Evolutionary conservation across 371 early-diverging fungal species (phyloP).

Genomic region (Mucor indicus): DNA sequence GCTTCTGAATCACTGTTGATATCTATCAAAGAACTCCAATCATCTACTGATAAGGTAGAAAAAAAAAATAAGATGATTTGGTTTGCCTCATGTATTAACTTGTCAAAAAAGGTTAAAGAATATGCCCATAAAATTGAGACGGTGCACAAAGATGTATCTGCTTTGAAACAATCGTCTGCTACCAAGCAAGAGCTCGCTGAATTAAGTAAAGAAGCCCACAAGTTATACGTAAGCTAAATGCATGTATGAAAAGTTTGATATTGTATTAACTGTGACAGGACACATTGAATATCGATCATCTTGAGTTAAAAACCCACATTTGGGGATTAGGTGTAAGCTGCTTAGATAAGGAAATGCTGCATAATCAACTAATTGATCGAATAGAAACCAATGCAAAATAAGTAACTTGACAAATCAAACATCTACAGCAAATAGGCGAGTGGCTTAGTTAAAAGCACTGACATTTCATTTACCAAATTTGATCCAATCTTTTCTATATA

Average conservation of each 20-base stretch:
- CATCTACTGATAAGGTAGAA: constrained; percentile 67
- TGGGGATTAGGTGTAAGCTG: constrained; percentile 75
- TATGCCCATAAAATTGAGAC: constrained; percentile 77
- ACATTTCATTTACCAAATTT: no score
- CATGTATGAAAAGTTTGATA: neutral
- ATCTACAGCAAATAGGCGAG: no score
- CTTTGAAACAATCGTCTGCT: constrained; percentile 57
- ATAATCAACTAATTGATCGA: neutral
- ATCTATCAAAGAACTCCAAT: constrained; percentile 75
- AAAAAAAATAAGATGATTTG: no score
- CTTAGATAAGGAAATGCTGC: no score
- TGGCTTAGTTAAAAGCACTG: no score
- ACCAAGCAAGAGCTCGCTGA: constrained; percentile 67
- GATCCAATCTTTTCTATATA: no score
- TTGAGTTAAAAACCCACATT: constrained; percentile 73
- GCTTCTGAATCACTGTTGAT: constrained; percentile 67
- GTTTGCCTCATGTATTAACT: neutral
- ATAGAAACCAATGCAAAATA: neutral
- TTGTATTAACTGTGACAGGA: no score
- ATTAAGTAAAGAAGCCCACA: constrained; percentile 61
- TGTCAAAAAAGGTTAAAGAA: constrained; percentile 14
- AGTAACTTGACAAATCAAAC: neutral
- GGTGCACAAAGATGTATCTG: constrained; percentile 62
- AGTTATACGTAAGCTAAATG: constrained; percentile 51
- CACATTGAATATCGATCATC: constrained; percentile 67